phyloP scores from a whole-genome alignment of 2,329 filamentous ascomycete species.

The Epichloe baconii region DNA sequence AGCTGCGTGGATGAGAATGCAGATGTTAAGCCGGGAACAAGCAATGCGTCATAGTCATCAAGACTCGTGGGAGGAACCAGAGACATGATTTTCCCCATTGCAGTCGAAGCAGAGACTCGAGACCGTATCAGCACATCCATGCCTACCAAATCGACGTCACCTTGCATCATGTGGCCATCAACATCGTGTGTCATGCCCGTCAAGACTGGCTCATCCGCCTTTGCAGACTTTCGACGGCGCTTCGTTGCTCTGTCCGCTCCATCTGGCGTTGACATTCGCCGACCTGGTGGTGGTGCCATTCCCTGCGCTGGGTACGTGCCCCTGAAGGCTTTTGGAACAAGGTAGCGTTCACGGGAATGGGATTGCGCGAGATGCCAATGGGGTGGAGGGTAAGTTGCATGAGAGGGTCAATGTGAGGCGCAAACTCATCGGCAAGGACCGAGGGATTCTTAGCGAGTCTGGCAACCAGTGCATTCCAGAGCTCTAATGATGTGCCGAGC shows the following conservation, averaged over 20 bases:
- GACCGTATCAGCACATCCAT: constrained; percentile 80
- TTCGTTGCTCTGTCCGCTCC: constrained; percentile 53
- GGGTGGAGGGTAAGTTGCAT: constrained; percentile 78
- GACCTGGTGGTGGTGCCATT: constrained; percentile 27
- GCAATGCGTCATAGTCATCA: constrained; percentile 49
- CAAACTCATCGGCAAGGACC: constrained; percentile 60
- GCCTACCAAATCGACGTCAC: constrained; percentile 89
- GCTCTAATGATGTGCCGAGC: constrained; percentile 67
- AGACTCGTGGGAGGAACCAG: constrained; percentile 52
- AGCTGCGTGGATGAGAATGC: constrained; percentile 77
- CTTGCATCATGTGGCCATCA: constrained; percentile 94
- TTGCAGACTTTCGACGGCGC: constrained; percentile 73
- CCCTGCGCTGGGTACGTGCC: constrained; percentile 54
- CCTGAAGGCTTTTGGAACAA: constrained; percentile 93
- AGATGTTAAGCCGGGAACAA: constrained; percentile 56
- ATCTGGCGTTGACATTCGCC: constrained; percentile 39
- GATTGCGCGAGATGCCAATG: constrained; percentile 80
- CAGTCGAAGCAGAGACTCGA: constrained; percentile 73
- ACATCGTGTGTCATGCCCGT: constrained; percentile 77
- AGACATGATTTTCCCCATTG: constrained; percentile 74
- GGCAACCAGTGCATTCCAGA: constrained; percentile 70
- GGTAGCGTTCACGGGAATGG: constrained; percentile 79
- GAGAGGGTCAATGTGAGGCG: constrained; percentile 63
- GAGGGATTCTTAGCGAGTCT: constrained; percentile 51
- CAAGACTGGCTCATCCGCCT: constrained; percentile 54